Evolutionary conservation across 148 eudicot genomes (phyloP).

Genomic region (Spergularia bocconei): DNA sequence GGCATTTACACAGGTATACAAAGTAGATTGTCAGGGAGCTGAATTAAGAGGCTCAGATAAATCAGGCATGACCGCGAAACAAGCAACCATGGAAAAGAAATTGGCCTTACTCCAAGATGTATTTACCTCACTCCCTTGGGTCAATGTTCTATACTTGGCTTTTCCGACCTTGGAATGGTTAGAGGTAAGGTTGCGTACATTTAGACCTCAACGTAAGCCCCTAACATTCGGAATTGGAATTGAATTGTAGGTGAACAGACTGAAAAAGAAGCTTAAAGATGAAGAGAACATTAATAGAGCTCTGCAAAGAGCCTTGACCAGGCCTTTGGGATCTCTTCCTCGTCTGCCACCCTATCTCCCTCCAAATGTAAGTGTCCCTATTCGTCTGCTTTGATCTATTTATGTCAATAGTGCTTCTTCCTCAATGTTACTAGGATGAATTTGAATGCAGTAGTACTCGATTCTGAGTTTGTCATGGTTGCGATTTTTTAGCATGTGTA

Average conservation of each 20-base stretch:
- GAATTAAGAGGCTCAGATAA: conserved; percentile 30
- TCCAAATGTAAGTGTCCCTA: conserved; percentile 46
- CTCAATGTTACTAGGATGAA: not conserved
- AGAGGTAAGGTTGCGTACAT: not conserved
- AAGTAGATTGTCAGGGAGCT: conserved; percentile 39
- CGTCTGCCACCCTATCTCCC: conserved; percentile 95
- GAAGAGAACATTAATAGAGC: conserved; percentile 95
- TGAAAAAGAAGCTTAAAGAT: conserved; percentile 80
- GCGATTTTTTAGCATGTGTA: not conserved
- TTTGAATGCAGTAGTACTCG: not conserved
- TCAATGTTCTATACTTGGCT: not conserved
- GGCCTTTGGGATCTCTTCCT: conserved; percentile 86
- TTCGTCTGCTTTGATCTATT: conserved; percentile 1
- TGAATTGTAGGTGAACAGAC: conserved; percentile 68
- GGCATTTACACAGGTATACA: conserved; percentile 36
- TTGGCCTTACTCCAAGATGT: conserved; percentile 84
- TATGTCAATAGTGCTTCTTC: not conserved
- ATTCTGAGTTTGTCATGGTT: too few relatives aligned
- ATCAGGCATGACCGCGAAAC: conserved; percentile 27
- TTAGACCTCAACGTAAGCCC: not conserved
- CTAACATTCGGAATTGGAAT: not conserved
- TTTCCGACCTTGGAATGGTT: not conserved
- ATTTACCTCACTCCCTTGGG: conserved; percentile 11
- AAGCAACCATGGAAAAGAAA: conserved; percentile 47
- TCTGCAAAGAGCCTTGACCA: conserved; percentile 72